These are phyloP conservation scores for Paramecium biaurelia DNA, from an alignment of 73 alveolate species.

Conservation along the genomic window DNA sequence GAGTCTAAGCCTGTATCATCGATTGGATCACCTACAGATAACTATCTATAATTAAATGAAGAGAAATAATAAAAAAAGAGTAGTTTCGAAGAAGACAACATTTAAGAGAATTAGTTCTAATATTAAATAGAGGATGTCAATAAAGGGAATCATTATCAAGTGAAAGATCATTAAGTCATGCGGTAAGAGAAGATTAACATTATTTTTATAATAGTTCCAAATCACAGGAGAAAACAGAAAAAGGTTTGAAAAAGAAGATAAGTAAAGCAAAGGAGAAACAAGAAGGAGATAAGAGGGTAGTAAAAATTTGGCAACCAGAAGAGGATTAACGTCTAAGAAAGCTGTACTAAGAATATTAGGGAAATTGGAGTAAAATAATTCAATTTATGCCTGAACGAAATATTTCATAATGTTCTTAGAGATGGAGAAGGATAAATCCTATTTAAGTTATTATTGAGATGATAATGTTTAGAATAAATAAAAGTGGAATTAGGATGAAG, in stretches of 20 bases:
- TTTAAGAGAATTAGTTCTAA: not conserved
- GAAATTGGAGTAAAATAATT: conserved; percentile 59
- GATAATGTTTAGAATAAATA: conserved; percentile 32
- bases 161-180: not conserved
- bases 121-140: not conserved
- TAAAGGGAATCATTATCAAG: not conserved
- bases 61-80: not conserved
- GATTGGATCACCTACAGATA: conserved; percentile 45
- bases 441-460: conserved; percentile 32
- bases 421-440: conserved; percentile 65
- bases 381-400: conserved; percentile 60
- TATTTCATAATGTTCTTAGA: conserved; percentile 51
- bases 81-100: conserved; percentile 40
- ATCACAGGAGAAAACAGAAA: not conserved
- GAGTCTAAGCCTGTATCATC: conserved; percentile 31
- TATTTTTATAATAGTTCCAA: not conserved
- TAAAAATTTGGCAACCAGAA: conserved; percentile 57
- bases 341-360: not conserved
- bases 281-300: conserved; percentile 45
- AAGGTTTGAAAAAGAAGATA: conserved; percentile 16
- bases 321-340: conserved; percentile 55
- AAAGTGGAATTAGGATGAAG: conserved; percentile 60
- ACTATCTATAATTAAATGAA: conserved; percentile 33
- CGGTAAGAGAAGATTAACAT: not conserved
- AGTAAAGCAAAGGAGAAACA: not conserved